These are phyloP conservation scores for Takashimella koratensis DNA, from an alignment of 1,284 basidiomycete genomes.

Conservation along the genomic window DNA sequence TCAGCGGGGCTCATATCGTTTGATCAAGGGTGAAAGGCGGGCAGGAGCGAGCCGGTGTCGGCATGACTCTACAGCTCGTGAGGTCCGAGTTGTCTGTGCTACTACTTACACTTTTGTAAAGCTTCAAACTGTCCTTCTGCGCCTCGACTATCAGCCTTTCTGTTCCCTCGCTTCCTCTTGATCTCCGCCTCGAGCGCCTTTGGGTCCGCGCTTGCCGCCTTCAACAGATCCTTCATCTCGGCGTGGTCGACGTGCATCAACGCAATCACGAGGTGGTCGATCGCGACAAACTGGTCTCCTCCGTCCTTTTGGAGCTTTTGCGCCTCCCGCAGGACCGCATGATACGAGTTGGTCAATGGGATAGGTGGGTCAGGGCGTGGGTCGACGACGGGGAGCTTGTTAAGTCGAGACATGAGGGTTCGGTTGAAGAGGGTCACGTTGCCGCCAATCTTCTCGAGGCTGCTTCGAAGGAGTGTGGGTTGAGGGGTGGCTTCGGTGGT, in stretches of 20 bases:
- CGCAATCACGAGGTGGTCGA: conserved; percentile 76
- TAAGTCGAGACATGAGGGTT: conserved; percentile 40
- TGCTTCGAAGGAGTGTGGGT: conserved; percentile 41
- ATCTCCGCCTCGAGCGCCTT: conserved; percentile 55
- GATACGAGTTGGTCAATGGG: conserved; percentile 59
- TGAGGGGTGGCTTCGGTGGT: conserved; percentile 19
- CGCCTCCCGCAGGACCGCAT: conserved; percentile 74
- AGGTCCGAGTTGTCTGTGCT: too few species aligned
- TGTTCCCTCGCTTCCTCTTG: conserved; percentile 52
- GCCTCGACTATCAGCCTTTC: conserved; percentile 54
- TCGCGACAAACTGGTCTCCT: conserved; percentile 88
- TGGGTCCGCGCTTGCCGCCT: conserved; percentile 50
- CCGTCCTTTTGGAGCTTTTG: conserved; percentile 72
- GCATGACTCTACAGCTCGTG: too few species aligned
- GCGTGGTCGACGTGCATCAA: conserved; percentile 56
- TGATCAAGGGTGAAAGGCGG: conserved; percentile 15
- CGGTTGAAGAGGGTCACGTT: conserved; percentile 44
- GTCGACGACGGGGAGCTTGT: conserved; percentile 70
- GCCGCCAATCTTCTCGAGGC: conserved; percentile 45
- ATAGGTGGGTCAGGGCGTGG: conserved; percentile 75
- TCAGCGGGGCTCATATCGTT: neutral
- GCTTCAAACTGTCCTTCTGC: conserved; percentile 54
- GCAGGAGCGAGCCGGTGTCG: conserved; percentile 1
- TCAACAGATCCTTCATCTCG: conserved; percentile 51
- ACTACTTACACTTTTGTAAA: conserved; percentile 49